phyloP scores from a whole-genome alignment of 768 basidiomycete genomes.

The Ephemerocybe angulata region DNA sequence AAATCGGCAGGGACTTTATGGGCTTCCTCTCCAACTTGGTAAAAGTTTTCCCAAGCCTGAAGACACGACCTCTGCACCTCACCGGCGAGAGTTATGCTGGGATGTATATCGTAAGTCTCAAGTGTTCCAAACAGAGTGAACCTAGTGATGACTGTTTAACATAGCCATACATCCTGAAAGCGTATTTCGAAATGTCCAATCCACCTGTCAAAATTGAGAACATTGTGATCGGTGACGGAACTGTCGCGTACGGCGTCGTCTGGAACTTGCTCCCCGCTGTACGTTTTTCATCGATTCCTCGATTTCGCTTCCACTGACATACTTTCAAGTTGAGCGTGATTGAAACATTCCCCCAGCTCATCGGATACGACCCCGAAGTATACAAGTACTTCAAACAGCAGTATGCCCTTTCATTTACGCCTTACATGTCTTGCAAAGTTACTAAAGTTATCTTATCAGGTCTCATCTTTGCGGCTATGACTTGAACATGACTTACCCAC shows the following conservation, averaged over 20 bases:
- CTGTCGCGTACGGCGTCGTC: constrained; percentile 48
- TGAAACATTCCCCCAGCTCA: constrained; percentile 73
- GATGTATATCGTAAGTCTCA: constrained; percentile 53
- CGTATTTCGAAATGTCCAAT: constrained; percentile 57
- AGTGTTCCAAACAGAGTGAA: constrained; percentile 1
- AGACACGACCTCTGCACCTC: constrained; percentile 61
- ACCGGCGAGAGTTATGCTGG: constrained; percentile 78
- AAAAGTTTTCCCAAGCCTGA: constrained; percentile 69
- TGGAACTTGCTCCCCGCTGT: constrained; percentile 57
- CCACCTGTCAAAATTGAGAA: constrained; percentile 68
- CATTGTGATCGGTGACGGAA: constrained; percentile 69
- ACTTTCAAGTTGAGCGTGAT: constrained; percentile 46
- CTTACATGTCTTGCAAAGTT: not conserved
- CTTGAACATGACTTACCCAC: constrained; percentile 67
- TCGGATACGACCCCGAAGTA: constrained; percentile 65
- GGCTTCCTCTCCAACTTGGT: constrained; percentile 67
- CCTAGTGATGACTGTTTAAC: constrained; percentile 2
- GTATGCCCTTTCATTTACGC: constrained; percentile 34
- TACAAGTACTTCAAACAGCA: constrained; percentile 67
- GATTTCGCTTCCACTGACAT: not conserved
- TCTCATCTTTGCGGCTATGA: constrained; percentile 60
- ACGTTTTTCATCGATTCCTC: constrained; percentile 16
- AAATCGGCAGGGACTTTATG: constrained; percentile 57
- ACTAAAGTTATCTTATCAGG: constrained; percentile 30
- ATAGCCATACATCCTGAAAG: constrained; percentile 73